Base-by-base conservation (phyloP, 2,329 filamentous ascomycete genomes). In the Trichocomaceae sp. region DNA sequence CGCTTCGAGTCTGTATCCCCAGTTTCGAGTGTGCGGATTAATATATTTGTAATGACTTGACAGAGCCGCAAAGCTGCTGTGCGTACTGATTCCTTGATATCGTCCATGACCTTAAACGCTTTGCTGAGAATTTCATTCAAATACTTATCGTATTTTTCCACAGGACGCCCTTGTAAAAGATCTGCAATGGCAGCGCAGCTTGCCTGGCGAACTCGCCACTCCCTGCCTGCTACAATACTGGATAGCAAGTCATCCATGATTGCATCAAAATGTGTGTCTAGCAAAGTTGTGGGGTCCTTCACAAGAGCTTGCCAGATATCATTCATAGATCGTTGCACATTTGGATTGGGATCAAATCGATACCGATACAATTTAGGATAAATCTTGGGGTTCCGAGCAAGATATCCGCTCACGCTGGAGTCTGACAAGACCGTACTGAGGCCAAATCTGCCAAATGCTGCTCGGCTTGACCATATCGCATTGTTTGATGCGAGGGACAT, bases 251-350 rank as follows among this genome's bases (percentile, higher is more conserved):
- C 93, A 9, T 85, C 79, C 76, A 99, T 86, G 63, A 99, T 97
- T 8, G 83, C 83, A 60, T 95, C 87, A 65, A 97, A 96, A 69
- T 97, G 81, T 17, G 79, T 76, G 60, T 93, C 85, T 44, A 97
- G 82, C 0, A 87, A 88, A 0, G 81, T 78, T 17, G 83, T 84
- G 1, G 89, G 82, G 62, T 97, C 90, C 66, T 95, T 95, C 52
- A 97, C 90, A n/a, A 99, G 75, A 0, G 92, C 86, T 64, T 88
- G 91, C 93, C 93, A 99, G 61, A 99, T 97, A 59, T 95, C 90
- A 55, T 95, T 91, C 93, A 99, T 99, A 0, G 92, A 96, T 47
- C 85, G 81, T 67, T 92, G 89, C 12, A 97, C 93, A 60, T 95
- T 96, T 1, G 85, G 80, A 66, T 96, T 97, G 0, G 93, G 93